These are phyloP conservation scores for Pseudogymnoascus verrucosus DNA, from an alignment of 2,329 filamentous ascomycete genomes.

Conservation along the genomic window DNA sequence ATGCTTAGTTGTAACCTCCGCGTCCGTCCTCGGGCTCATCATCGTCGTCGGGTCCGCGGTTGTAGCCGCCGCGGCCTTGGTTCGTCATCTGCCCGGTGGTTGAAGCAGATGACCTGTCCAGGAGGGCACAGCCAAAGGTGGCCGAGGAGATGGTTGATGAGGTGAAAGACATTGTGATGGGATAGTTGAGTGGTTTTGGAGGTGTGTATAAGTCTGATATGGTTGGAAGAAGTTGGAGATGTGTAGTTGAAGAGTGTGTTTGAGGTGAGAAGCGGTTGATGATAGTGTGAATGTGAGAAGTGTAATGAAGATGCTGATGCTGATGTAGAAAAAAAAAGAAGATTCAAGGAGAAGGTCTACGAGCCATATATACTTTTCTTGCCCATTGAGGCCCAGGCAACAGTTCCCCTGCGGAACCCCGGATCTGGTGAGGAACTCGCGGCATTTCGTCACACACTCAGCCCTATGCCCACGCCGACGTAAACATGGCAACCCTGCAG, in stretches of 20 bases:
- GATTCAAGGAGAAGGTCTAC: neutral
- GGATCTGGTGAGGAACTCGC: neutral
- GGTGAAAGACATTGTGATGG: neutral
- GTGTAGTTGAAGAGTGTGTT: neutral
- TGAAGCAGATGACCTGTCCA: neutral
- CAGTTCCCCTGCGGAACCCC: neutral
- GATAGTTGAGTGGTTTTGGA: neutral
- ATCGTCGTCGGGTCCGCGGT: slow-evolving; percentile 22
- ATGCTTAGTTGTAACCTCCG: slow-evolving; percentile 23
- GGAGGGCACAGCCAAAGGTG: neutral
- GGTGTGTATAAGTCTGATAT: neutral
- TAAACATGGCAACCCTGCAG: slow-evolving; percentile 5
- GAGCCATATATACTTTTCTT: neutral
- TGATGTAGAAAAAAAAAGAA: slow-evolving; percentile 4
- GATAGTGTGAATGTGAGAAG: neutral
- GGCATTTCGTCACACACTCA: slow-evolving; percentile 1
- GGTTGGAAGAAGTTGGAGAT: neutral
- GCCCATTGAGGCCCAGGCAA: neutral
- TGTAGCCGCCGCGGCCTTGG: slow-evolving; percentile 13
- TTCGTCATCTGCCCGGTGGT: slow-evolving; percentile 9
- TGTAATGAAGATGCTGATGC: slow-evolving; percentile 3
- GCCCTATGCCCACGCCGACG: slow-evolving; percentile 3
- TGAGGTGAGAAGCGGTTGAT: neutral
- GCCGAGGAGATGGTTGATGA: neutral
- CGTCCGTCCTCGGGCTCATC: slow-evolving; percentile 25